Evolutionary conservation across 106 monocot genomes (phyloP), one percentile per base, ranked within the genome.

Genomic region (Acorus gramineus): DNA sequence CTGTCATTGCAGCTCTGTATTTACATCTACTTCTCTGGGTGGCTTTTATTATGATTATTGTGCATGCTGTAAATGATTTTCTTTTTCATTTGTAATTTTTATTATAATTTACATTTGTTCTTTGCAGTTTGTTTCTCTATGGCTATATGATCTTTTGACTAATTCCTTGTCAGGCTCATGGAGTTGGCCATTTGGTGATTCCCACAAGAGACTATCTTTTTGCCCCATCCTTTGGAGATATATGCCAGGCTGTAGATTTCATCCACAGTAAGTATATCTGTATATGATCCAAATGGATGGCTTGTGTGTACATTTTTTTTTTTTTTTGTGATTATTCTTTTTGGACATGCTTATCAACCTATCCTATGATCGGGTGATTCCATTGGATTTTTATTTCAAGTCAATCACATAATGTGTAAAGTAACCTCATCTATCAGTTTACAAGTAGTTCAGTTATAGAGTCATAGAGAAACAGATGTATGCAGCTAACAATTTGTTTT

Each of bases 191-290:
- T 13, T 11, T 67, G n/a, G 47, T 67, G 9, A 45, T 67, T 45
- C 67, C 67, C 43, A 67, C 67, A 44, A 67, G 53, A 45, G 67
- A 67, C 12, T 67, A 67, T 43, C 56, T 56, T 12, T 67, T 54
- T 56, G 67, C 67, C 51, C 67, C 67, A 45, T 44, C 55, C 12
- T 56, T 67, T 45, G 46, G n/a, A 10, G 67, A 67, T 13, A 67
- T 67, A 43, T 47, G 53, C 42, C 45, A 46, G 8, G 67, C 67
- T 47, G 67, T 67, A 3, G 45, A 67, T 46, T 67, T 67, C 56
- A 67, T 67, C n/a, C 67, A 67, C 12, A 53, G 67, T 67, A 67
- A 67, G 67, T 66, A 10, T 54, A 67, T 56, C 13, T 7, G 44
- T 11, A 53, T 5, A 7, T 50, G 2, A 14, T 2, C 11, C 28